These are phyloP conservation scores for Hagleromyces aurorensis DNA, from an alignment of 805 yeast species.

Conservation along the genomic window DNA sequence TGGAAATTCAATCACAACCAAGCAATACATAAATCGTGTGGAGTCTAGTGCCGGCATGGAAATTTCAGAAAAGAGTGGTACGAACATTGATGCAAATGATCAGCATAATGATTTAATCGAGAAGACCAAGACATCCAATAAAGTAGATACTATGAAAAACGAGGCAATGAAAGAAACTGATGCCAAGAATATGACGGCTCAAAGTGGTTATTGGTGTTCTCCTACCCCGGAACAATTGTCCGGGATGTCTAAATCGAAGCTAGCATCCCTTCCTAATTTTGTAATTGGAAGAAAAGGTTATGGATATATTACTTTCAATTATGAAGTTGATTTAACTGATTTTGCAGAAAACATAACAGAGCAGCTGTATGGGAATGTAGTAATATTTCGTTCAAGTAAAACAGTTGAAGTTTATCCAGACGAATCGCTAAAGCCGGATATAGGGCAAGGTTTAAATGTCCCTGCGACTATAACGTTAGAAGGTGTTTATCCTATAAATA, in stretches of 20 bases:
- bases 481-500: constrained; percentile 44
- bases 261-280: constrained; percentile 52
- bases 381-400: constrained; percentile 40
- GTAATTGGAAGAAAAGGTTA: constrained; percentile 58
- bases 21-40: constrained; percentile 6
- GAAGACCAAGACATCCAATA: neutral
- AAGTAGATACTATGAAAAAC: neutral
- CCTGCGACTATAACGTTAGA: constrained; percentile 70
- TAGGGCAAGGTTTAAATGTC: constrained; percentile 65
- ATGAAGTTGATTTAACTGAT: constrained; percentile 60
- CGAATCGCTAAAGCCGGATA: constrained; percentile 43
- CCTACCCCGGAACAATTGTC: constrained; percentile 50
- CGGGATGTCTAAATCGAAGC: constrained; percentile 37
- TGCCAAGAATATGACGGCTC: constrained; percentile 3
- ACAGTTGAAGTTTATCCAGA: constrained; percentile 59
- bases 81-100: neutral
- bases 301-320: constrained; percentile 60
- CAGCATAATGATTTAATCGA: neutral
- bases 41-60: constrained; percentile 6
- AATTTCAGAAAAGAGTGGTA: constrained; percentile 2
- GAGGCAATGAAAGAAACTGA: neutral
- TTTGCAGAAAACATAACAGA: constrained; percentile 36
- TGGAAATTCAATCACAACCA: constrained; percentile 20
- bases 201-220: constrained; percentile 59
- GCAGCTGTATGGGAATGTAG: constrained; percentile 35